phyloP scores from a whole-genome alignment of 1,284 basidiomycete species.

The Ceratobasidium sp. region DNA sequence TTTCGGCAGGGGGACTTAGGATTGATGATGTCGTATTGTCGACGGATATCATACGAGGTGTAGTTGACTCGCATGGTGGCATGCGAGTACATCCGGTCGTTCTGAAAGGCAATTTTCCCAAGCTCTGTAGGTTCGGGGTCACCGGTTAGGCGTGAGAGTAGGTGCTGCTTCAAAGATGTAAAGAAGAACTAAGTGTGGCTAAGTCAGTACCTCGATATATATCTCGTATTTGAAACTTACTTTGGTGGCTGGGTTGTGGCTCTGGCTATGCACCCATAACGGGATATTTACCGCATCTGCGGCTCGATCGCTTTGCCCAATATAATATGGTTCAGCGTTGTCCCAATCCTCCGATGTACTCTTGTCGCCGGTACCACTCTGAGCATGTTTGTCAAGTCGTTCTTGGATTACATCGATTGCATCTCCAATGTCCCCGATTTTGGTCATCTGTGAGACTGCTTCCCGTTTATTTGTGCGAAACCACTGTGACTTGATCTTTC shows the following conservation, averaged over 20 bases:
- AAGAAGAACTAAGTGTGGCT: no score
- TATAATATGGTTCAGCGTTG: conserved; percentile 38
- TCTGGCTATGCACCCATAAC: conserved; percentile 47
- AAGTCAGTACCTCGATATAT: no score
- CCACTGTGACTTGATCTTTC: conserved; percentile 49
- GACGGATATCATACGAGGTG: conserved; percentile 44
- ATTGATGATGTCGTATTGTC: conserved; percentile 40
- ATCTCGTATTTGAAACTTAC: conserved; percentile 48
- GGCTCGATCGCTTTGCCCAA: conserved; percentile 46
- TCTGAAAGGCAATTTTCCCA: no score
- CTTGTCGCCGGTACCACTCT: conserved; percentile 10
- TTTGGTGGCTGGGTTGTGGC: conserved; percentile 51
- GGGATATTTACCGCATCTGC: conserved; percentile 49
- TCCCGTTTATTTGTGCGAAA: conserved; percentile 48
- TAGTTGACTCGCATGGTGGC: conserved; percentile 24
- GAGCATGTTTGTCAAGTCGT: conserved; percentile 23
- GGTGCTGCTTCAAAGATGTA: no score
- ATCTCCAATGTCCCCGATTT: conserved; percentile 40
- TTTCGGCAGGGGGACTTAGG: background rate
- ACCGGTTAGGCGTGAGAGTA: no score
- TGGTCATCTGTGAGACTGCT: conserved; percentile 48
- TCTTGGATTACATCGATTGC: conserved; percentile 27
- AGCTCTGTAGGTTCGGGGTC: no score
- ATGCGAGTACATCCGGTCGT: conserved; percentile 23
- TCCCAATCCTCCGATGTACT: conserved; percentile 22